Evolutionary conservation across 2,329 filamentous ascomycete genomes (phyloP), one percentile per base, ranked within the genome.

Genomic region (Penicillium sp.): DNA sequence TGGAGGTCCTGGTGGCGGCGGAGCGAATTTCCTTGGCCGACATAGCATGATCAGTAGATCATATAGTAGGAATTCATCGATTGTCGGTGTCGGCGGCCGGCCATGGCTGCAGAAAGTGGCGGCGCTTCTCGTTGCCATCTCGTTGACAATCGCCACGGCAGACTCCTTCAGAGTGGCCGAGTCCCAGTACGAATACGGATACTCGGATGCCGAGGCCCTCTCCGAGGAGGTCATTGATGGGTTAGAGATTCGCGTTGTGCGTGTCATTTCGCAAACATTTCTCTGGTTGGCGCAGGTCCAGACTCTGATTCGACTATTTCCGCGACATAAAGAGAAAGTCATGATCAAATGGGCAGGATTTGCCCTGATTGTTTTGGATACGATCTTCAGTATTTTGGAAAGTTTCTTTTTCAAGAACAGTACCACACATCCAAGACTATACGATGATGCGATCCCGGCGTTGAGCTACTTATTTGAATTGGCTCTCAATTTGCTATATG

Each of bases 311-410:
- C 89, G 95, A 52, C 82, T 99, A 1, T 99, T 99, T 66, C 95
- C 95, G 8, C 90, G 95, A 33, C 93, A 98, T 70, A 90, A 96
- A 69, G 95, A 99, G 77, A 98, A 98, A 77, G 88, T 98, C 52
- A 90, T 98, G 64, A 99, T 99, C 78, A 98, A 98, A 78, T 99
- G 93, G 93, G 91, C 93, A 16, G 95, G 93, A 1, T 97, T 98
- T 71, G 92, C 90, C 3, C 84, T 99, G 56, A 97, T 99, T 68
- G 85, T 91, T 0, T 83, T 97, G 58, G 93, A 98, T 71, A 88
- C 93, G 44, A 86, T 93, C 11, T 99, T 99, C 74, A 93, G 90
- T 69, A 91, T 90, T 48, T 84, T 98, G 57, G 96, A 97, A 79
- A 95, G 90, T 68, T 98, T 98, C 69, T 74, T 85, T 51, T 82